Conservation (phyloP, 139 green algal genomes). For the Micractinium sp. region DNA sequence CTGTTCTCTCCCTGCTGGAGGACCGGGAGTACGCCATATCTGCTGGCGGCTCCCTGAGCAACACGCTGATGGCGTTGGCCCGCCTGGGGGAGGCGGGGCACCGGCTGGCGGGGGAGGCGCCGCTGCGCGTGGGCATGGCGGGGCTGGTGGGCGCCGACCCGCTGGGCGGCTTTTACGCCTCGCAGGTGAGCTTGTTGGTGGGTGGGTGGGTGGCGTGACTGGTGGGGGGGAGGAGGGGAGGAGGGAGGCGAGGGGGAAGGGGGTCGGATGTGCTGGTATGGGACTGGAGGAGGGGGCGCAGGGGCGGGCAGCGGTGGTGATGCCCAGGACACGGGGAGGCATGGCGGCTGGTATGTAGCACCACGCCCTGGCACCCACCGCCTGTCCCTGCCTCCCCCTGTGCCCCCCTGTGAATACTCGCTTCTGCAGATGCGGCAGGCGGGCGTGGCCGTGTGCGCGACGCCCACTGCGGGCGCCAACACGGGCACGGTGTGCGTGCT, state of each 20-base stretch:
- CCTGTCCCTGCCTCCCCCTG: background rate
- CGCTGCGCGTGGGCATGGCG: conserved; percentile 74
- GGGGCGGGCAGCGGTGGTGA: too few species aligned
- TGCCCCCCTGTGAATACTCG: background rate
- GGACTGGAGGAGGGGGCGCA: background rate
- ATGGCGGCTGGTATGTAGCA: too few species aligned
- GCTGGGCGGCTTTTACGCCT: conserved; percentile 80
- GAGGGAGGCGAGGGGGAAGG: too few species aligned
- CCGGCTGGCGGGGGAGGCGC: background rate
- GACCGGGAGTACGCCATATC: conserved; percentile 64
- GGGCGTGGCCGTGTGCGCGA: conserved; percentile 71
- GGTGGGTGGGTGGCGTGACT: background rate
- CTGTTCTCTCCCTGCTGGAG: conserved; percentile 34
- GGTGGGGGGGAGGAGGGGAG: too few species aligned
- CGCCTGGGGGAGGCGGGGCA: conserved; percentile 64
- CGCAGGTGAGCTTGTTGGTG: background rate
- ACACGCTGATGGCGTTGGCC: conserved; percentile 88
- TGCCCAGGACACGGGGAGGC: too few species aligned
- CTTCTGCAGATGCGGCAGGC: conserved; percentile 65
- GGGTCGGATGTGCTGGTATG: background rate
- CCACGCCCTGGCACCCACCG: too few species aligned
- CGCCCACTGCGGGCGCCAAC: conserved; percentile 40
- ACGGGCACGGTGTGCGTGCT: conserved; percentile 90
- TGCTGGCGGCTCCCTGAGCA: conserved; percentile 87
- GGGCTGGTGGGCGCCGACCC: conserved; percentile 73